Base-by-base conservation (phyloP, 2,329 filamentous ascomycete genomes). In the Talaromyces sp. region DNA sequence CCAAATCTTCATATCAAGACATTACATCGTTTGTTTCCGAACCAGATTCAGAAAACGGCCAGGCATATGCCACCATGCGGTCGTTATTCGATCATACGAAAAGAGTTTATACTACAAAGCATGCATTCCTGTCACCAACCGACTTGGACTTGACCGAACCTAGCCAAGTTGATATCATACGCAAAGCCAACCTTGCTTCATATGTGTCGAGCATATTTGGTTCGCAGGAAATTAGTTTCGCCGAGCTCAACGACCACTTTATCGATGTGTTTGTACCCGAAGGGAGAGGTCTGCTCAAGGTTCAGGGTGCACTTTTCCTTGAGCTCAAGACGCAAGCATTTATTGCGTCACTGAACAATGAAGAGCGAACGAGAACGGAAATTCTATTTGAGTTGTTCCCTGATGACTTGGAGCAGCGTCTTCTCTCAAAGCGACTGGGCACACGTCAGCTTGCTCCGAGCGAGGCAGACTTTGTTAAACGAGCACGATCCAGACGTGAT, bases 281-380 rank as follows among this genome's bases (percentile, higher is more conserved):
- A 63, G 85, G 85, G 27, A 82, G 81, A 43, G 80, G 84, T 11
- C 73, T 90, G 25, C 75, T 87, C 22, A 87, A 87, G 69, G 85
- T 83, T 67, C 86, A 88, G 70, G 86, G 85, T 1, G 82, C 84
- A 15, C 77, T 90, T 29, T 88, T 85, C 69, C 79, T 89, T 15
- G 87, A 89, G 67, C 76, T 90, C 19, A 90, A 90, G 75, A 89
- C 88, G 1, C 88, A 89, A 72, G 86, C 87, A 15, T 89, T 88
- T 70, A 86, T 89, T 64, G 86, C 86, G 3, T 84, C 85, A 3
- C 80, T 87, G 71, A 83, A 85, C 68, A 85, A 83, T 49, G 83
- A 87, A 63, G 83, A 87, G 62, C 82, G 81, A 31, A 79, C 81
- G 1, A 82, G 83, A 58, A 83, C 86, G 22, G 82, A 87, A 49